Conservation (phyloP, 2,329 filamentous ascomycete genomes). For the Aureobasidium sp. region DNA sequence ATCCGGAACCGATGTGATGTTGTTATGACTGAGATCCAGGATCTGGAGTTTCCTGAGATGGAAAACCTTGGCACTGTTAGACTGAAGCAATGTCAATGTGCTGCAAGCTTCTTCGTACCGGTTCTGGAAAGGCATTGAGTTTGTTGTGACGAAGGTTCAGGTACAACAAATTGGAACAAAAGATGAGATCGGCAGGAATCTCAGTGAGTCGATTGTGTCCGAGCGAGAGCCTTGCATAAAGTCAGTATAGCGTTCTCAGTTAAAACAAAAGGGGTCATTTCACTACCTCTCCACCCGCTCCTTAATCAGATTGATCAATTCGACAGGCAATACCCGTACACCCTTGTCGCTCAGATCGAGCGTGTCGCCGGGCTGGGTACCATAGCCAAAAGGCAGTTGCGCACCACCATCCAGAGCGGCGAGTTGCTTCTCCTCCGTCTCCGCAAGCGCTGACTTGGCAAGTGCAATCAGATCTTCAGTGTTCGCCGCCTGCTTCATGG, state of each 20-base stretch:
- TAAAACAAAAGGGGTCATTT: not conserved
- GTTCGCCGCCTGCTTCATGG: slow-evolving; percentile 7
- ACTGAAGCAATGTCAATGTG: not conserved
- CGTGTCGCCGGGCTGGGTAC: slow-evolving; percentile 55
- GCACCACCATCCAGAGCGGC: slow-evolving; percentile 13
- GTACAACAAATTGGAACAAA: slow-evolving; percentile 70
- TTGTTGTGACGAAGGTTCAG: slow-evolving; percentile 72
- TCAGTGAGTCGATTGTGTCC: slow-evolving; percentile 69
- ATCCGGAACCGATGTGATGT: slow-evolving; percentile 66
- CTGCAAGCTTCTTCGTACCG: slow-evolving; percentile 40
- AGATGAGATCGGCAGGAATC: slow-evolving; percentile 63
- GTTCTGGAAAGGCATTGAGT: slow-evolving; percentile 58
- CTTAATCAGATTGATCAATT: slow-evolving; percentile 67
- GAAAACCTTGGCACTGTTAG: slow-evolving; percentile 57
- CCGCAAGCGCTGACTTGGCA: slow-evolving; percentile 17
- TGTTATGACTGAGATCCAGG: slow-evolving; percentile 84
- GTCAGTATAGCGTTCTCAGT: slow-evolving; percentile 19
- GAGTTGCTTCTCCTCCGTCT: slow-evolving; percentile 16
- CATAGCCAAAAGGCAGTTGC: slow-evolving; percentile 15
- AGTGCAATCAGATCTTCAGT: slow-evolving; percentile 15
- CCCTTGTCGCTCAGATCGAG: slow-evolving; percentile 70
- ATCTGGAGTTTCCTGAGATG: slow-evolving; percentile 83
- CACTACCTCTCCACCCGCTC: slow-evolving; percentile 61
- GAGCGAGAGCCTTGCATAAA: slow-evolving; percentile 55
- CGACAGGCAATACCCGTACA: slow-evolving; percentile 62